Percentiles rank a stretch among this genome's conserved stretches.
Evolutionary conservation across 805 yeast genomes (phyloP).

Genomic region (Candida schatavii): DNA sequence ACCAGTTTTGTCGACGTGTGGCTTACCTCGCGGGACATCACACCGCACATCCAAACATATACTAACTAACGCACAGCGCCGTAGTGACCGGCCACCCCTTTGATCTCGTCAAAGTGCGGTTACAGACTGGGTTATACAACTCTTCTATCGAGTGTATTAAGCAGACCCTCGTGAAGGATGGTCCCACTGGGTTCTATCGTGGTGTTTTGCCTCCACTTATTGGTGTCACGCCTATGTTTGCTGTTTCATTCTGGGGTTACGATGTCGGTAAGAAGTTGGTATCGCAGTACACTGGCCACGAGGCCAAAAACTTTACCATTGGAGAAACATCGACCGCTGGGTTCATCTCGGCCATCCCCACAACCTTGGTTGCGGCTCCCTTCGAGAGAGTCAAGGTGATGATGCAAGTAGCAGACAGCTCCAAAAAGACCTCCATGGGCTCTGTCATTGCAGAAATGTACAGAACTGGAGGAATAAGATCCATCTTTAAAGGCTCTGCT

Average conservation of each 20-base stretch:
- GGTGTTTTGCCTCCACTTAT: slow-evolving; percentile 92
- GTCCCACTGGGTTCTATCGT: slow-evolving; percentile 78
- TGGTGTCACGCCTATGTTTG: slow-evolving; percentile 99
- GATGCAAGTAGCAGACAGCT: slow-evolving; percentile 67
- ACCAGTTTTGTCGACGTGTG: no score
- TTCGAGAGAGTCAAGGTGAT: slow-evolving; percentile 94
- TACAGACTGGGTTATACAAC: slow-evolving; percentile 76
- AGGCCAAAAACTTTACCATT: slow-evolving; percentile 49
- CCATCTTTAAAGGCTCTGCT: slow-evolving; percentile 85
- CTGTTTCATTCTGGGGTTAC: slow-evolving; percentile 98
- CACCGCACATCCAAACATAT: no score
- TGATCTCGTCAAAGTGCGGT: slow-evolving; percentile 86
- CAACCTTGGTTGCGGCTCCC: slow-evolving; percentile 96
- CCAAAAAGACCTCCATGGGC: slow-evolving; percentile 46
- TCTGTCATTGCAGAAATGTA: slow-evolving; percentile 67
- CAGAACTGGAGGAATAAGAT: slow-evolving; percentile 74
- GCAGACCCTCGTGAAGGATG: slow-evolving; percentile 68
- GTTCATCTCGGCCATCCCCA: slow-evolving; percentile 89
- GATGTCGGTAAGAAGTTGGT: slow-evolving; percentile 86
- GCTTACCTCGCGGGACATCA: no score
- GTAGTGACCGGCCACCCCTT: slow-evolving; percentile 96
- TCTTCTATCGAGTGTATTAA: slow-evolving; percentile 67
- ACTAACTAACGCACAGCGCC: slow-evolving; percentile 46
- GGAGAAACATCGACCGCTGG: slow-evolving; percentile 87
- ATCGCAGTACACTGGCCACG: slow-evolving; percentile 36